Evolutionary conservation across 768 basidiomycete species (phyloP).

Genomic region (Multifurca ochricompacta): DNA sequence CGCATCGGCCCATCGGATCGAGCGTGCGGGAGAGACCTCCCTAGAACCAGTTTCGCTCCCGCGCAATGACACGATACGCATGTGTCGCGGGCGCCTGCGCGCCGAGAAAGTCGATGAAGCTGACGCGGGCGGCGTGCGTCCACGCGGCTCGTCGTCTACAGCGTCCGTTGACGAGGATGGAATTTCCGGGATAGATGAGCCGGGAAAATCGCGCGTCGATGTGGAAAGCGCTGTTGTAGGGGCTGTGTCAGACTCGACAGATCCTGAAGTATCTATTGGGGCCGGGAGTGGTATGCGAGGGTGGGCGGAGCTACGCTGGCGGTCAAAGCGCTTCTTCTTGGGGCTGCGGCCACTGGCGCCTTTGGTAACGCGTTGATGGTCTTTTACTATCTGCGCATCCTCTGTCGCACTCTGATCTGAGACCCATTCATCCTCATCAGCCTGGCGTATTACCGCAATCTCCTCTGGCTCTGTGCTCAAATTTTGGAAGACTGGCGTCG

Average conservation of each 20-base stretch:
- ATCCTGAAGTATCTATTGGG: neutral
- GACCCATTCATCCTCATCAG: slow-evolving; percentile 55
- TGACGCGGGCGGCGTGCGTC: slow-evolving; percentile 17
- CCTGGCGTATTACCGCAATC: slow-evolving; percentile 23
- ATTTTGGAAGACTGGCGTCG: neutral
- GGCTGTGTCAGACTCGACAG: neutral
- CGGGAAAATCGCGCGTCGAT: neutral
- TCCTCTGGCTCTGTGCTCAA: slow-evolving; percentile 9
- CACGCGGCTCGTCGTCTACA: slow-evolving; percentile 20
- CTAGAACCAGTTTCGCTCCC: slow-evolving; percentile 25
- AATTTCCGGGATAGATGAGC: neutral
- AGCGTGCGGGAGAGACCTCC: slow-evolving; percentile 40
- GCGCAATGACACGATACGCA: slow-evolving; percentile 28
- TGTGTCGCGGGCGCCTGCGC: slow-evolving; percentile 23
- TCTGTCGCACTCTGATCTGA: slow-evolving; percentile 42
- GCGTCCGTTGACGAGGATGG: neutral
- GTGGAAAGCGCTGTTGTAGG: slow-evolving; percentile 16
- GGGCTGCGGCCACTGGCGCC: slow-evolving; percentile 13
- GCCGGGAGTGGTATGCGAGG: neutral
- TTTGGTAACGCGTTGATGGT: neutral
- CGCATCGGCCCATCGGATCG: slow-evolving; percentile 40
- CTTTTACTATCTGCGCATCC: neutral
- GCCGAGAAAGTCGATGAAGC: slow-evolving; percentile 8
- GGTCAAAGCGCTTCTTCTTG: neutral
- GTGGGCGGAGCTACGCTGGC: neutral